Conservation (phyloP, 768 basidiomycete genomes). For the Dictyophora rubrovolvata region DNA sequence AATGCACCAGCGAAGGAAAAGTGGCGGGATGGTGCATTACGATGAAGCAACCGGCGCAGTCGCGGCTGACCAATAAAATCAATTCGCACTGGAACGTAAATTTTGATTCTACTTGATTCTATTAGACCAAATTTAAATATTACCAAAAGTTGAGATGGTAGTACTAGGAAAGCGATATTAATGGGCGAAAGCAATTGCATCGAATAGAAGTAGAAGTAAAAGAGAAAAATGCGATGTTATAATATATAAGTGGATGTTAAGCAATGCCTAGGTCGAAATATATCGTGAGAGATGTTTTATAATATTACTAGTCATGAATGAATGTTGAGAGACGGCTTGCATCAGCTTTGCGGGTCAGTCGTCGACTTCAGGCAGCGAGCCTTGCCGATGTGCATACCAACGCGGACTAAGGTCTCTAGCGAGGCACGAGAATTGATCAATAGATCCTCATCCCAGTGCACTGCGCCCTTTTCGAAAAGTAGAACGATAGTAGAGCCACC, state of each 20-base stretch:
- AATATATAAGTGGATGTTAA: no score
- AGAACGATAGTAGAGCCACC: slow-evolving; percentile 90
- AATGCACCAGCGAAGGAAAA: background rate
- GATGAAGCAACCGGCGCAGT: background rate
- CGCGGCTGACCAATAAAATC: no score
- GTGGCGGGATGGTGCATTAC: background rate
- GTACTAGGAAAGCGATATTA: no score
- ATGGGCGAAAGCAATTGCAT: no score
- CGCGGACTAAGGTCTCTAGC: slow-evolving; percentile 84
- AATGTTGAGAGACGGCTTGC: background rate
- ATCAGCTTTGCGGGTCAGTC: background rate
- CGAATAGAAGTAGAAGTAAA: no score
- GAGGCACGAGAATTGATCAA: slow-evolving; percentile 73
- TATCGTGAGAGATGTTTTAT: background rate
- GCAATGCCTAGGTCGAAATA: background rate
- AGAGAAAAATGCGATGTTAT: no score
- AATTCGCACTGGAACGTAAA: no score
- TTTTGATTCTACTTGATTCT: no score
- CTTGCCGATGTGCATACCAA: slow-evolving; percentile 75
- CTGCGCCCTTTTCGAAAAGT: slow-evolving; percentile 73
- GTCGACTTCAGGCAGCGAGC: background rate
- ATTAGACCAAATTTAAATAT: no score
- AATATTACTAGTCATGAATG: background rate
- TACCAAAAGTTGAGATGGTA: no score
- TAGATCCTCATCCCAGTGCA: slow-evolving; percentile 90